Base-by-base conservation (phyloP, 805 yeast genomes). In the Saccharomycopsis lassenensis region DNA sequence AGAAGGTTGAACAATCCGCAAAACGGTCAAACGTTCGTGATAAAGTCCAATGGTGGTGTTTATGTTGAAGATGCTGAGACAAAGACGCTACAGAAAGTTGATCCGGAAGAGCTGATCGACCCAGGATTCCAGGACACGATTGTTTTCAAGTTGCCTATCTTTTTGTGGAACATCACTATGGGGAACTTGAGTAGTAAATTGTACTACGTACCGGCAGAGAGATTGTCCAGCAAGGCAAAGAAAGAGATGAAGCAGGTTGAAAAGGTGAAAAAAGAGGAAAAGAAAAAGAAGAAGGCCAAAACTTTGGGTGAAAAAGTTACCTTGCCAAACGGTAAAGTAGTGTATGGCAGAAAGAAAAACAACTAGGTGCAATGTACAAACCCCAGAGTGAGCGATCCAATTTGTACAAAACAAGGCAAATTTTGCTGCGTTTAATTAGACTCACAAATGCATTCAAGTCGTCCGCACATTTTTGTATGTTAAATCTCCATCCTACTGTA, bases 241-340 rank as follows among this genome's bases (percentile, higher is more conserved):
- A 2, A 37, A 5, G 29, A 14, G 5, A 22, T 19, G 24, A 12
- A 22, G 4, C 28, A 26, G 7, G 15, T 14, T 15, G 18, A 27
- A 22, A 27, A 22, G n/a, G 23, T 6, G 15, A n/a, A 28, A 21
- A 12, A 22, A 24, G 30, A 16, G 16, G 7, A 15, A 11, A 27
- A 35, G 14, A 20, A 8, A 4, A 18, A 20, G 21, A 32, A 31
- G 27, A 31, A 31, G 29, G 54, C 57, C 34, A 49, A 47, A 14
- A 58, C 50, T 17, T 55, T 52, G 34, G 72, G 70, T 7, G 64
- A 64, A 39, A 69, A 63, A 44, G 52, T 59, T 30, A 71, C 62
- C 33, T 57, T 76, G 41, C 78, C 79, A 7, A 76, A 75, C 48
- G 83, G 83, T 1, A 74, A 74, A 49, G 70, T 71, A 7, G 62